Conservation (phyloP, 106 monocot species). For the Narthecium ossifragum region DNA sequence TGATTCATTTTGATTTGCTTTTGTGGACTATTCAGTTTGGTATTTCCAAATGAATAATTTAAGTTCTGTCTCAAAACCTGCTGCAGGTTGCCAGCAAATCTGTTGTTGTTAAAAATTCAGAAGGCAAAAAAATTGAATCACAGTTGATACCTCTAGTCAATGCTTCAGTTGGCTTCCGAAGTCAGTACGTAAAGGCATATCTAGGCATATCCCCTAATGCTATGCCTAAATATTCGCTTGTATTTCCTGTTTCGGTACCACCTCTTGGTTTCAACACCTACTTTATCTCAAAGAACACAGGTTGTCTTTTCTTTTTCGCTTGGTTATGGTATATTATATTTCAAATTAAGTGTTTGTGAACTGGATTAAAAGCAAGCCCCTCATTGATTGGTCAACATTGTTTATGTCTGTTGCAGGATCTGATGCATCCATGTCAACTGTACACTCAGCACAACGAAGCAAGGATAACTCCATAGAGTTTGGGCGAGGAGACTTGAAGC, state of each 20-base stretch:
- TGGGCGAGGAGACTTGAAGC: constrained; percentile 77
- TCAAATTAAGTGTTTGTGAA: constrained; percentile 3
- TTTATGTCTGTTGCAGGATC: constrained; percentile 22
- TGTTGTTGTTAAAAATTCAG: constrained; percentile 67
- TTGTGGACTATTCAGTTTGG: too few relatives aligned
- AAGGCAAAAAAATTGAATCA: constrained; percentile 65
- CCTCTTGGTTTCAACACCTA: constrained; percentile 94
- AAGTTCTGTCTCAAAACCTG: too few relatives aligned
- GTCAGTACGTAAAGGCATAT: constrained; percentile 61
- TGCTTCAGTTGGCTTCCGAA: constrained; percentile 36
- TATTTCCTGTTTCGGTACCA: constrained; percentile 76
- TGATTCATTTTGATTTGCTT: too few relatives aligned
- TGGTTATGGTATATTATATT: neutral
- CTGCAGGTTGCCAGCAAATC: constrained; percentile 61
- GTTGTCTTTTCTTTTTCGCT: too few relatives aligned
- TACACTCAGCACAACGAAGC: constrained; percentile 23
- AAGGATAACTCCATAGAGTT: constrained; percentile 24
- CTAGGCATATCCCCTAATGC: constrained; percentile 37
- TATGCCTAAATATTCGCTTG: constrained; percentile 81
- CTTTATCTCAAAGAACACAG: constrained; percentile 58
- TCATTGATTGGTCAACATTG: neutral
- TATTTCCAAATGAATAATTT: too few relatives aligned
- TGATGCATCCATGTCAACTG: constrained; percentile 32
- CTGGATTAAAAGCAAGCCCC: too few relatives aligned
- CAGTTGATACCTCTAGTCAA: constrained; percentile 62